A percentile compares a stretch with the other conserved stretches of the same genome.
Conservation (phyloP, 1,139 yeast genomes). For the Saccharomyces pastorianus region DNA sequence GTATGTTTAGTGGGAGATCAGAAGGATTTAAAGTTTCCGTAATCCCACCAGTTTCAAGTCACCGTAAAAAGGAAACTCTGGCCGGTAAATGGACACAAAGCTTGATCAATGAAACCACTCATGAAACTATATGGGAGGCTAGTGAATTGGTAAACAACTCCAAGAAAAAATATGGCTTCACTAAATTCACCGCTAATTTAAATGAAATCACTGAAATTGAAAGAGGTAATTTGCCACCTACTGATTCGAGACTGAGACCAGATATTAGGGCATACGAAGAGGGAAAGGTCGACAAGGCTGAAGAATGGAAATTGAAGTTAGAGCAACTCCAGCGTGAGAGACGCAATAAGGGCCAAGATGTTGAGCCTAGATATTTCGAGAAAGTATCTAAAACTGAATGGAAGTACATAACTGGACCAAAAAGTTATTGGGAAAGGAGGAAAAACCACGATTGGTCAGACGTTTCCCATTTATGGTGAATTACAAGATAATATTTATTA, state of each 20-base stretch:
- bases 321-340: constrained; percentile 79
- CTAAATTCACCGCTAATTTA: constrained; percentile 70
- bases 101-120: constrained; percentile 25
- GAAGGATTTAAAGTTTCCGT: constrained; percentile 61
- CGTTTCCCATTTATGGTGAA: constrained; percentile 45
- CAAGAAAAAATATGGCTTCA: constrained; percentile 71
- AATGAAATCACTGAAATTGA: constrained; percentile 73
- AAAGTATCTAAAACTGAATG: constrained; percentile 48
- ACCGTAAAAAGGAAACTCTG: constrained; percentile 14
- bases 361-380: constrained; percentile 56
- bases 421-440: constrained; percentile 78
- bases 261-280: constrained; percentile 68
- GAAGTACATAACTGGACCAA: constrained; percentile 51
- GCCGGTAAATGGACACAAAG: constrained; percentile 30
- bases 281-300: constrained; percentile 66
- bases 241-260: constrained; percentile 85
- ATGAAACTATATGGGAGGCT: constrained; percentile 35
- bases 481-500: too few relatives aligned
- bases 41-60: constrained; percentile 35
- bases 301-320: constrained; percentile 51
- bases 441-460: constrained; percentile 52
- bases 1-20: constrained; percentile 78
- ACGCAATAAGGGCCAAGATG: constrained; percentile 50
- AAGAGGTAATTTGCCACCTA: constrained; percentile 57
- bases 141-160: constrained; percentile 45